Percentiles rank a stretch among this genome's conserved stretches.
phyloP scores from a whole-genome alignment of 139 green algal species.

The Chlamydomonas urium region DNA sequence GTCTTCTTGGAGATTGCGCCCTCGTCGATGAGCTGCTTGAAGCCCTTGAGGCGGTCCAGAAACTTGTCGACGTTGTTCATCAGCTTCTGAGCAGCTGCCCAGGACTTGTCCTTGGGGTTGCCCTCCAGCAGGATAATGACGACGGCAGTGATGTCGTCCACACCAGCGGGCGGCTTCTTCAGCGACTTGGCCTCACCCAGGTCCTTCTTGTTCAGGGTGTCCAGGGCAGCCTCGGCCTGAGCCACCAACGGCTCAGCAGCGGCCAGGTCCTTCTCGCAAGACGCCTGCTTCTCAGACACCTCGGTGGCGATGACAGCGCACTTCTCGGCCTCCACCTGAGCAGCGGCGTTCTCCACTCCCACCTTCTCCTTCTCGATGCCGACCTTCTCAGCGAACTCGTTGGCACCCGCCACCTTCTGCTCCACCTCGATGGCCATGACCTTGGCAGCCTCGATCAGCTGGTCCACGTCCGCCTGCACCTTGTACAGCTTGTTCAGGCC shows the following conservation, averaged over 20 bases:
- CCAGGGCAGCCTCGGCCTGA: slow-evolving; percentile 75
- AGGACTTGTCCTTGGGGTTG: slow-evolving; percentile 86
- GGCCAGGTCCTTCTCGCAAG: slow-evolving; percentile 75
- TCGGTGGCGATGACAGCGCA: slow-evolving; percentile 73
- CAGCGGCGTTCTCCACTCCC: slow-evolving; percentile 74
- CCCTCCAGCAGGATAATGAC: slow-evolving; percentile 81
- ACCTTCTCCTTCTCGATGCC: slow-evolving; percentile 85
- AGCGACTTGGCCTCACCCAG: slow-evolving; percentile 83
- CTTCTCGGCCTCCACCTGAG: slow-evolving; percentile 79
- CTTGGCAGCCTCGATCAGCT: slow-evolving; percentile 82
- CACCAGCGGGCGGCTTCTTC: slow-evolving; percentile 80
- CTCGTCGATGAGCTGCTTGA: slow-evolving; percentile 84
- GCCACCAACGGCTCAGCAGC: slow-evolving; percentile 79
- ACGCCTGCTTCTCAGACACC: slow-evolving; percentile 75
- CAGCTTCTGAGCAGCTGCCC: slow-evolving; percentile 75
- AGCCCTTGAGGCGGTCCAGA: slow-evolving; percentile 77
- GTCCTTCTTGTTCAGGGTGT: slow-evolving; percentile 90
- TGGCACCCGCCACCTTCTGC: slow-evolving; percentile 76
- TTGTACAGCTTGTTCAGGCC: slow-evolving; percentile 82
- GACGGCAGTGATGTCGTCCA: slow-evolving; percentile 87
- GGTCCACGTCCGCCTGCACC: slow-evolving; percentile 77
- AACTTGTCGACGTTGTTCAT: slow-evolving; percentile 91
- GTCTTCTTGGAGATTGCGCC: slow-evolving; percentile 71
- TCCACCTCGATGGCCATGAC: slow-evolving; percentile 82
- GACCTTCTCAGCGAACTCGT: slow-evolving; percentile 80